phyloP scores from a whole-genome alignment of 371 early-diverging fungal species.

The Mucor saturninus region DNA sequence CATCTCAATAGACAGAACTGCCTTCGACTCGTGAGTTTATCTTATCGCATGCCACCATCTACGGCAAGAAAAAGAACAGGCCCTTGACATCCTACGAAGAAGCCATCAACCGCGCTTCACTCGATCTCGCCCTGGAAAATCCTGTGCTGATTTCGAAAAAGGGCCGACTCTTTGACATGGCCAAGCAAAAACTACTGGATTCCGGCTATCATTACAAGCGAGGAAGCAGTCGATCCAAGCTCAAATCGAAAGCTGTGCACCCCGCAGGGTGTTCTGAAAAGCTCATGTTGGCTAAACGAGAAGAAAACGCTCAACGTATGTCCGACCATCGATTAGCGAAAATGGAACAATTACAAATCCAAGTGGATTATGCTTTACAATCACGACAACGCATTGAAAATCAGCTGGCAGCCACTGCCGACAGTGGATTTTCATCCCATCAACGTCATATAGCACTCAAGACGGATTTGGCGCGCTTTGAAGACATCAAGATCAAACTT shows the following conservation, averaged over 20 bases:
- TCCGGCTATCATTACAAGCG: slow-evolving; percentile 66
- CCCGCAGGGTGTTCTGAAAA: slow-evolving; percentile 7
- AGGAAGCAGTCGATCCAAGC: slow-evolving; percentile 63
- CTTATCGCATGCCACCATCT: slow-evolving; percentile 58
- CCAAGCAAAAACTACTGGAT: slow-evolving; percentile 59
- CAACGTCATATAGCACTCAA: background rate
- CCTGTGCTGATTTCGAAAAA: slow-evolving; percentile 55
- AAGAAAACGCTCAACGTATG: slow-evolving; percentile 53
- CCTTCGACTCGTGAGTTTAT: slow-evolving; percentile 40
- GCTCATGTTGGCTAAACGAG: slow-evolving; percentile 32
- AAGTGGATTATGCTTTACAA: slow-evolving; percentile 41
- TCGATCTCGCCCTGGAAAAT: slow-evolving; percentile 54
- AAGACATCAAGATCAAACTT: slow-evolving; percentile 24
- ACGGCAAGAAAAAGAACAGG: slow-evolving; percentile 55
- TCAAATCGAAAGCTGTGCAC: slow-evolving; percentile 17
- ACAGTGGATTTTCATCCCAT: no score
- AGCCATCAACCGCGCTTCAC: slow-evolving; percentile 61
- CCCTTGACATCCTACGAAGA: slow-evolving; percentile 60
- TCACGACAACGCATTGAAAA: slow-evolving; percentile 22
- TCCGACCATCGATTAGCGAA: slow-evolving; percentile 45
- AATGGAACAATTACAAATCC: slow-evolving; percentile 41
- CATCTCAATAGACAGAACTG: background rate
- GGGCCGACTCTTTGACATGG: slow-evolving; percentile 54
- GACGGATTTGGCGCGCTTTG: slow-evolving; percentile 24
- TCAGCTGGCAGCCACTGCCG: slow-evolving; percentile 29